These are phyloP conservation scores for Aureobasidium sp. DNA, from an alignment of 2,329 filamentous ascomycete genomes.

Conservation along the genomic window DNA sequence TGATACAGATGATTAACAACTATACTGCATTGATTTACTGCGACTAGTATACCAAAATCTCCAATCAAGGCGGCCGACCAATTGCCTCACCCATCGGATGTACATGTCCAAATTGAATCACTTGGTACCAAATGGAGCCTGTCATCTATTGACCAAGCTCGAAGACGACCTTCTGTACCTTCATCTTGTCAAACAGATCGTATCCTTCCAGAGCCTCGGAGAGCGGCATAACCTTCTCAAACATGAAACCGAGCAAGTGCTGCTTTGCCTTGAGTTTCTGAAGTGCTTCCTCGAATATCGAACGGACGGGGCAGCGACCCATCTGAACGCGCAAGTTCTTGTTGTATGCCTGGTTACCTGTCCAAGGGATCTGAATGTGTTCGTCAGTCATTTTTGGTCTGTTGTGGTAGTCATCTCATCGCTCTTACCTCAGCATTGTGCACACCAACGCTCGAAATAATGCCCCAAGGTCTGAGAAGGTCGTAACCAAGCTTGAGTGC, in stretches of 20 bases:
- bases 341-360: conserved; percentile 53
- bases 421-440: conserved; percentile 45
- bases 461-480: conserved; percentile 54
- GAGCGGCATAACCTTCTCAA: conserved; percentile 59
- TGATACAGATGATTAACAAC: not conserved
- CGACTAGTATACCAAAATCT: not conserved
- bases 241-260: conserved; percentile 57
- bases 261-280: conserved; percentile 53
- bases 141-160: conserved; percentile 6
- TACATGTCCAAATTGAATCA: not conserved
- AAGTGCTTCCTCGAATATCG: conserved; percentile 54
- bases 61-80: not conserved
- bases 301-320: conserved; percentile 55
- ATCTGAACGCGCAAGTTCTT: conserved; percentile 58
- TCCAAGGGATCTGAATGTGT: conserved; percentile 45
- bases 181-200: conserved; percentile 58
- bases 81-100: not conserved
- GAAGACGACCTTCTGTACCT: conserved; percentile 60
- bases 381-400: not conserved
- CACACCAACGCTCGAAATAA: conserved; percentile 54
- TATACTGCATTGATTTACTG: not conserved
- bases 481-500: conserved; percentile 55
- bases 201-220: conserved; percentile 58
- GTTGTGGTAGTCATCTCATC: conserved; percentile 33
- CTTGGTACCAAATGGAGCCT: not conserved